A percentile compares a stretch with the other conserved stretches of the same genome.
phyloP scores from a whole-genome alignment of 2,329 filamentous ascomycete species.

The Neofusicoccum umdonicola region DNA sequence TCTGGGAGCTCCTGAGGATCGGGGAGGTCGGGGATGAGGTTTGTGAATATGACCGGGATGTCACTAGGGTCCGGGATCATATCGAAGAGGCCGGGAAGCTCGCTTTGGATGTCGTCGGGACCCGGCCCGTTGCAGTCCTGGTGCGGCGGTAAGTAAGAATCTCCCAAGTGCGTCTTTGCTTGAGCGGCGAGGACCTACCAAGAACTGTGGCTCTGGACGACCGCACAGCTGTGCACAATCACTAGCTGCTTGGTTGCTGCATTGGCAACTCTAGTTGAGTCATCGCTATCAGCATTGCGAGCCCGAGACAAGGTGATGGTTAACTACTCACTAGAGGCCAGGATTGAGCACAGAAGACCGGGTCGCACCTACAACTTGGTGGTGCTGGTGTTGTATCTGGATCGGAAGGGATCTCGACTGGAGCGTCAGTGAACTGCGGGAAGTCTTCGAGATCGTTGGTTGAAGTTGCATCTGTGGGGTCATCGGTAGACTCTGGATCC shows the following conservation, averaged over 20 bases:
- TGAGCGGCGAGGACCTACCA: not conserved
- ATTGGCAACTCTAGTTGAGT: not conserved
- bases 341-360: not conserved
- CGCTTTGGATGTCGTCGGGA: not conserved
- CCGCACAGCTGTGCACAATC: not conserved
- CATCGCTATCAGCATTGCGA: not conserved
- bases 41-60: not conserved
- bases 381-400: not conserved
- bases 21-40: not conserved
- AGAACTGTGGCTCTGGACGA: not conserved
- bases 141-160: not conserved
- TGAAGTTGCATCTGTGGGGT: not conserved
- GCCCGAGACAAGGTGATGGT: not conserved
- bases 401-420: not conserved
- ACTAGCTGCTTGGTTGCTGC: slow-evolving; percentile 1
- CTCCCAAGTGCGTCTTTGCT: not conserved
- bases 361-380: not conserved
- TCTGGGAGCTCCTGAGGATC: not conserved
- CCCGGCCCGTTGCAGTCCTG: not conserved
- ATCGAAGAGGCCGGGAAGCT: not conserved
- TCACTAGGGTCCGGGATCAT: not conserved
- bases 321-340: not conserved
- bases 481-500: not conserved
- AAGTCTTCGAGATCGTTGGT: not conserved
- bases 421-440: not conserved